phyloP scores from a whole-genome alignment of 1,284 basidiomycete species.

The Hypsizygus ulmarius region DNA sequence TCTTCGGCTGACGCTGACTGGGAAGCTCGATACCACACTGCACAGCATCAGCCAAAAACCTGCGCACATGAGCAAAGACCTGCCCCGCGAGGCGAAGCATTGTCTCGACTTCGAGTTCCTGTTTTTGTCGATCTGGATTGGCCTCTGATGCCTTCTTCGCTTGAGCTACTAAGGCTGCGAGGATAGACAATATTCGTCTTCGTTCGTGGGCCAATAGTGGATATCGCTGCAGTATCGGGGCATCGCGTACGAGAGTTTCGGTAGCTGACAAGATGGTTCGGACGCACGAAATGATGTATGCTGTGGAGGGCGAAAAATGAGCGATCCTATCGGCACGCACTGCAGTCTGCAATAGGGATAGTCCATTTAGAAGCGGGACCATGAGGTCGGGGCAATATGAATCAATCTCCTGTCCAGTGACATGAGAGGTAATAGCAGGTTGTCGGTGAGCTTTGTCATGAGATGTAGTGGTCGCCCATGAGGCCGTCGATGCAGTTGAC shows the following conservation, averaged over 20 bases:
- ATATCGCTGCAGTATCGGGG: slow-evolving; percentile 65
- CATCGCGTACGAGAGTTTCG: slow-evolving; percentile 85
- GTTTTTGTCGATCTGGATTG: slow-evolving; percentile 43
- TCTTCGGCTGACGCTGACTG: slow-evolving; percentile 43
- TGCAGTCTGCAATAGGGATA: slow-evolving; percentile 83
- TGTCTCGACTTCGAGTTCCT: slow-evolving; percentile 59
- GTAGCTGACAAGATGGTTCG: slow-evolving; percentile 85
- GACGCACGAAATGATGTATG: slow-evolving; percentile 92
- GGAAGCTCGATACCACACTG: slow-evolving; percentile 82
- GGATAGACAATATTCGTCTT: slow-evolving; percentile 77
- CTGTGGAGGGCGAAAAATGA: slow-evolving; percentile 82
- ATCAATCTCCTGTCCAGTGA: slow-evolving; percentile 46
- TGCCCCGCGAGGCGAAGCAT: slow-evolving; percentile 76
- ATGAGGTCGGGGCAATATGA: slow-evolving; percentile 71
- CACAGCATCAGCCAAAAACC: slow-evolving; percentile 70
- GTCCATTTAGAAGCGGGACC: slow-evolving; percentile 78
- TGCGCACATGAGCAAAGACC: slow-evolving; percentile 69
- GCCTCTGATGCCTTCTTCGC: slow-evolving; percentile 76
- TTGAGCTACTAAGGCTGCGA: slow-evolving; percentile 84
- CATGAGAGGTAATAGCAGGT: slow-evolving; percentile 44
- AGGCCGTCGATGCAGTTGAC: slow-evolving; percentile 49
- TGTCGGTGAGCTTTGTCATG: slow-evolving; percentile 34
- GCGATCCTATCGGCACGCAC: slow-evolving; percentile 73
- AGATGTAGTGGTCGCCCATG: slow-evolving; percentile 52
- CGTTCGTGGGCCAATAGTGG: slow-evolving; percentile 74